Evolutionary conservation across 2,329 filamentous ascomycete genomes (phyloP).

Genomic region (Talaromyces albobiverticillius): DNA sequence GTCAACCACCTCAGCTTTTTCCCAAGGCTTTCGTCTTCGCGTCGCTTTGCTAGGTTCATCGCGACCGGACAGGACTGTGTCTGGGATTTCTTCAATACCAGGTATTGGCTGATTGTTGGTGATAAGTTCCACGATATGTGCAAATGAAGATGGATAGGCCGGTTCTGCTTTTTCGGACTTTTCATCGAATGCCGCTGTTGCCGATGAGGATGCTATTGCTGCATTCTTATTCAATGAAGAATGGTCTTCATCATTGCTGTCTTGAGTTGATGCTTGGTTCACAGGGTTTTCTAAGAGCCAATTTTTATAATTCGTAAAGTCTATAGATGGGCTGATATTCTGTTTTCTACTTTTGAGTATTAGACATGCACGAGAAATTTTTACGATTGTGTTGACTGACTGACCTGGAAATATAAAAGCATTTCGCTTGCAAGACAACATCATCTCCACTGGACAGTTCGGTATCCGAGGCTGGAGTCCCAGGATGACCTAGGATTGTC

Average conservation of each 20-base stretch:
- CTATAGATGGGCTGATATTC: constrained; percentile 46
- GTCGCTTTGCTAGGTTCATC: constrained; percentile 55
- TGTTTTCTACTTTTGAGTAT: constrained; percentile 30
- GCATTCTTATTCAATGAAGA: not conserved
- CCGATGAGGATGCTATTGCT: constrained; percentile 9
- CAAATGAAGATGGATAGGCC: constrained; percentile 77
- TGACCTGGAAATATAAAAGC: constrained; percentile 48
- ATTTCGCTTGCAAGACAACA: constrained; percentile 45
- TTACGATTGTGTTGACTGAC: constrained; percentile 8
- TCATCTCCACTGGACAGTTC: constrained; percentile 40
- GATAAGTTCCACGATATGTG: constrained; percentile 80
- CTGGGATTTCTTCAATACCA: constrained; percentile 82
- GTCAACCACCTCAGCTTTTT: constrained; percentile 47
- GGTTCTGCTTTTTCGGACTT: constrained; percentile 48
- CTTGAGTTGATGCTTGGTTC: not conserved
- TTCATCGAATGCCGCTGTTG: constrained; percentile 14
- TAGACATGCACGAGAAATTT: not conserved
- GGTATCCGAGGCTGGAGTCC: constrained; percentile 34
- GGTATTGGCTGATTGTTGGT: constrained; percentile 79
- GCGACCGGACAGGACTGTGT: constrained; percentile 70
- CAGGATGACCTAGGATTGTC: constrained; percentile 43
- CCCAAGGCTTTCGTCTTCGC: constrained; percentile 74
- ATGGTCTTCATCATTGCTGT: not conserved
- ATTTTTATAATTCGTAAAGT: constrained; percentile 65
- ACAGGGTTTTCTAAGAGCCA: constrained; percentile 48